A percentile compares a stretch with the other conserved stretches of the same genome.
Conservation (phyloP, 73 alveolate species). For the Paramecium octaurelia region DNA sequence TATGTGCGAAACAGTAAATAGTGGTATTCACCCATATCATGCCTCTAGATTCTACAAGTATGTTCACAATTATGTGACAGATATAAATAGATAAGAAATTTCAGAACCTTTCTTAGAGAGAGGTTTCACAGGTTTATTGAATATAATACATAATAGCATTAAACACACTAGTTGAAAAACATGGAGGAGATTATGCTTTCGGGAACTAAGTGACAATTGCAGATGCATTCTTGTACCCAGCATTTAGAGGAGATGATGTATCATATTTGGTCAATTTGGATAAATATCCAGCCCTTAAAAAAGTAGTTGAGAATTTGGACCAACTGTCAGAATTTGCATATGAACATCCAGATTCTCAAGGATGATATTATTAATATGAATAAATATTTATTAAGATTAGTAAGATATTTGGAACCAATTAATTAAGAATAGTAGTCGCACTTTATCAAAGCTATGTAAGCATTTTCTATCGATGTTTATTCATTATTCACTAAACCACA, state of each 20-base stretch:
- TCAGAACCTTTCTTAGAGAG: not conserved
- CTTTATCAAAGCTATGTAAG: no score
- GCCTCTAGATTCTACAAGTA: not conserved
- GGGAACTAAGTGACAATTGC: not conserved
- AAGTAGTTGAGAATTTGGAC: constrained; percentile 60
- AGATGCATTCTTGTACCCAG: not conserved
- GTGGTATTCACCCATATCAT: constrained; percentile 78
- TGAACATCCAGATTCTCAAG: constrained; percentile 68
- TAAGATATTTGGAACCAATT: not conserved
- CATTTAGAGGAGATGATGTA: not conserved
- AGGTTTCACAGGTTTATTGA: not conserved
- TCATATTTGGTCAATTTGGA: not conserved
- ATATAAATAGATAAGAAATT: not conserved
- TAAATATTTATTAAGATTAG: not conserved
- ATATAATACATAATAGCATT: not conserved
- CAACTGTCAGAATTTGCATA: constrained; percentile 66
- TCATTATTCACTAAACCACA: no score
- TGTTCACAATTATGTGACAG: not conserved
- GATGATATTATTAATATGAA: not conserved
- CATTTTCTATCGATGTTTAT: no score
- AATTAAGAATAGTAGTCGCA: not conserved
- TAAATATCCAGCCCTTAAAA: constrained; percentile 57
- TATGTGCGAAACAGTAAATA: constrained; percentile 69
- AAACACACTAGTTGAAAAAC: not conserved
- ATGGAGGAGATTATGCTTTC: not conserved